Percentiles rank a stretch among this genome's conserved stretches.
Evolutionary conservation across 768 basidiomycete genomes (phyloP).

Genomic region (Tubosaeta sp.): DNA sequence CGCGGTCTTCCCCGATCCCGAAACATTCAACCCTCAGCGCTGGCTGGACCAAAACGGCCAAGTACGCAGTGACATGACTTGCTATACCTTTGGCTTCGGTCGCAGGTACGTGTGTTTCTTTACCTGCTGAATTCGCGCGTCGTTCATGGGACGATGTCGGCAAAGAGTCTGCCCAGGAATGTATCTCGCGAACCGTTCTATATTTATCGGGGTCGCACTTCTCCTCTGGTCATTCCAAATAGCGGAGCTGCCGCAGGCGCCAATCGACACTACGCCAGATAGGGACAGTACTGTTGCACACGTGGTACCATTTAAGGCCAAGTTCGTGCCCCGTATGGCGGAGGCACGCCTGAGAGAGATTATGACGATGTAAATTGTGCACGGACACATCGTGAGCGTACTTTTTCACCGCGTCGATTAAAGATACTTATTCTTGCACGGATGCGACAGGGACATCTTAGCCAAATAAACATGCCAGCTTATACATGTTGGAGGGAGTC

Average conservation of each 20-base stretch:
- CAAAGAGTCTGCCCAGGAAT: slow-evolving; percentile 57
- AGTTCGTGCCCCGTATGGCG: slow-evolving; percentile 45
- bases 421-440: too few species aligned
- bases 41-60: slow-evolving; percentile 46
- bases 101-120: slow-evolving; percentile 24
- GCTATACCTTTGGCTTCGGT: slow-evolving; percentile 54
- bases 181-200: slow-evolving; percentile 46
- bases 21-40: slow-evolving; percentile 52
- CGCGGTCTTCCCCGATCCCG: slow-evolving; percentile 50
- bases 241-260: slow-evolving; percentile 39
- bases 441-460: too few species aligned
- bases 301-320: slow-evolving; percentile 50
- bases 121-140: not conserved
- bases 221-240: slow-evolving; percentile 62
- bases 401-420: too few species aligned
- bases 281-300: slow-evolving; percentile 55
- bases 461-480: too few species aligned
- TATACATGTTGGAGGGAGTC: too few species aligned
- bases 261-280: slow-evolving; percentile 53
- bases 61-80: slow-evolving; percentile 43
- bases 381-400: too few species aligned
- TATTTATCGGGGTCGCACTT: slow-evolving; percentile 57
- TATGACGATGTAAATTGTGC: too few species aligned
- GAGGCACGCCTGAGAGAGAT: slow-evolving; percentile 13
- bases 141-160: not conserved